A percentile compares a stretch with the other conserved stretches of the same genome.
Evolutionary conservation across 2,329 filamentous ascomycete species (phyloP).

Genomic region (Thielaviopsis ethacetica): DNA sequence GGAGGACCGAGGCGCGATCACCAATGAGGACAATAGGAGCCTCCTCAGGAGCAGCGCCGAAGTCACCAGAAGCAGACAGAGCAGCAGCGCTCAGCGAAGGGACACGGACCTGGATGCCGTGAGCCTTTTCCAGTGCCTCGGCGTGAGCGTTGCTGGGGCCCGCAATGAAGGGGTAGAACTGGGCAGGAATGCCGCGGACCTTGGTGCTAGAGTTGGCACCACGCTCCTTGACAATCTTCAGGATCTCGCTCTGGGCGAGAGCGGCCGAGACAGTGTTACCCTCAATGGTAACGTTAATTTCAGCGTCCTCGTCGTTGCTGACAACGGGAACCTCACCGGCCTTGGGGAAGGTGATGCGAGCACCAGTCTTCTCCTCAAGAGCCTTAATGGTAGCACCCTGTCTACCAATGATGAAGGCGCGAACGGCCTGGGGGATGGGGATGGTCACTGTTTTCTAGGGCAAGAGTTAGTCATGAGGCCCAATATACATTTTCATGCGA

Average conservation of each 20-base stretch:
- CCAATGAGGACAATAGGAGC: slow-evolving; percentile 75
- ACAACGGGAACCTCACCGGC: slow-evolving; percentile 44
- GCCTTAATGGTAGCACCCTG: slow-evolving; percentile 79
- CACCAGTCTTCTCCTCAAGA: slow-evolving; percentile 77
- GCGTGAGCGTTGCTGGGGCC: slow-evolving; percentile 56
- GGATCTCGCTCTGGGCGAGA: slow-evolving; percentile 67
- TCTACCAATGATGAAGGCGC: slow-evolving; percentile 84
- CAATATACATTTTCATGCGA: not conserved
- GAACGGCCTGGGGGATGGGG: slow-evolving; percentile 41
- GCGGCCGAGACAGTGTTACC: slow-evolving; percentile 81
- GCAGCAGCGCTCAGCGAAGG: slow-evolving; percentile 35
- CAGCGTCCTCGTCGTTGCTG: slow-evolving; percentile 62
- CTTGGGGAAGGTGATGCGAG: slow-evolving; percentile 78
- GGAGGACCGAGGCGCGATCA: slow-evolving; percentile 67
- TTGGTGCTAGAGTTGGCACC: slow-evolving; percentile 68
- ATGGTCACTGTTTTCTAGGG: slow-evolving; percentile 12
- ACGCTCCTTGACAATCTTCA: slow-evolving; percentile 75
- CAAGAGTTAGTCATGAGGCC: slow-evolving; percentile 3
- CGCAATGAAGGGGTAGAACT: slow-evolving; percentile 91
- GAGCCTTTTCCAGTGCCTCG: slow-evolving; percentile 55
- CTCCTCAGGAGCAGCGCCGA: slow-evolving; percentile 47
- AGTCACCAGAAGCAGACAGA: slow-evolving; percentile 53
- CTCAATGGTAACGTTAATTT: slow-evolving; percentile 75
- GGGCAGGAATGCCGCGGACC: slow-evolving; percentile 68
- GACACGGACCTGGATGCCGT: slow-evolving; percentile 66